Conservation (phyloP, 129 eudicot genomes). For the Lactuca sativa region DNA sequence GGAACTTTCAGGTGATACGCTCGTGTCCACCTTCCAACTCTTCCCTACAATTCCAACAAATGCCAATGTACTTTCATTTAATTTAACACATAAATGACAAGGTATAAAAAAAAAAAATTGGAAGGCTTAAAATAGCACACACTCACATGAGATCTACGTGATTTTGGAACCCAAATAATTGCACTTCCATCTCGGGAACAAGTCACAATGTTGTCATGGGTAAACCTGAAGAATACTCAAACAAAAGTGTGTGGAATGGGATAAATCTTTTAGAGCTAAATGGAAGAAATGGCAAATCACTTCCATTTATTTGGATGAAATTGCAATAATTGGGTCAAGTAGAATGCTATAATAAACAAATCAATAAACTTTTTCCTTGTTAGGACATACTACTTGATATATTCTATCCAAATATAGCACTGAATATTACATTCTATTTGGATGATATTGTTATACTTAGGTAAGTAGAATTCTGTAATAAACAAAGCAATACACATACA, state of each 20-base stretch:
- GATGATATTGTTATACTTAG: background rate
- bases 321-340: too few relatives aligned
- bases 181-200: slow-evolving; percentile 99
- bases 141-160: slow-evolving; percentile 97
- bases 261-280: too few relatives aligned
- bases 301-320: too few relatives aligned
- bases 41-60: slow-evolving; percentile 52
- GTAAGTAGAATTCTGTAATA: background rate
- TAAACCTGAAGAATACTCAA: slow-evolving; percentile 51
- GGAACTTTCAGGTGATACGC: slow-evolving; percentile 97
- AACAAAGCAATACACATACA: too few relatives aligned
- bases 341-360: too few relatives aligned
- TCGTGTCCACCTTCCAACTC: slow-evolving; percentile 83
- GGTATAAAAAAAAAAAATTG: background rate
- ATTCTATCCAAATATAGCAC: background rate
- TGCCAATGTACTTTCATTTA: background rate
- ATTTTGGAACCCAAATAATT: slow-evolving; percentile 92
- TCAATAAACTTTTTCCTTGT: too few relatives aligned
- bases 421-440: too few relatives aligned
- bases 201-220: slow-evolving; percentile 95
- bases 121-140: too few relatives aligned
- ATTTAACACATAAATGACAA: slow-evolving; percentile 1
- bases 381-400: background rate
- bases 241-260: too few relatives aligned
- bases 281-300: too few relatives aligned